Conservation (phyloP, 139 green algal genomes). For the Chlamydomonas asymmetrica region DNA sequence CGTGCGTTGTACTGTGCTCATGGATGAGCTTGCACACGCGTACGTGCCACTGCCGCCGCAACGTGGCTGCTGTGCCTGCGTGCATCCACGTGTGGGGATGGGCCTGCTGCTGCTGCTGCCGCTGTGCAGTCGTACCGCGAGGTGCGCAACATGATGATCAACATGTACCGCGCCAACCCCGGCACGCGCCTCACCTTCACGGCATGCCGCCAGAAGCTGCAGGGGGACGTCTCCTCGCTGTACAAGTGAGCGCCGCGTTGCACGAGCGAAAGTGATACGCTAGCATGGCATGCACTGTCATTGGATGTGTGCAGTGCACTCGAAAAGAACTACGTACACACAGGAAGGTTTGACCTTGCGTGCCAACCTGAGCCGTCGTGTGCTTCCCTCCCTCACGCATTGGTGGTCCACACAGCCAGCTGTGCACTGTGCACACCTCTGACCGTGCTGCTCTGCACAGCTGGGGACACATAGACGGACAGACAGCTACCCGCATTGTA, state of each 20-base stretch:
- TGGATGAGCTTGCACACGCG: background rate
- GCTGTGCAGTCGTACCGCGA: constrained; percentile 55
- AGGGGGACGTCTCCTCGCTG: constrained; percentile 65
- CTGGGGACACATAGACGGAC: too few relatives aligned
- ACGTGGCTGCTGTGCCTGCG: background rate
- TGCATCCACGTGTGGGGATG: background rate
- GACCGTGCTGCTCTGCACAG: too few relatives aligned
- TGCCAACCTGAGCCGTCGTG: background rate
- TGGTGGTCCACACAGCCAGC: background rate
- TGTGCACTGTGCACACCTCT: background rate
- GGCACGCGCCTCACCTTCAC: constrained; percentile 65
- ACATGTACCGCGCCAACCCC: constrained; percentile 65
- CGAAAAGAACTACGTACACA: background rate
- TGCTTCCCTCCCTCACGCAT: background rate
- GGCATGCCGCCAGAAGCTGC: constrained; percentile 48
- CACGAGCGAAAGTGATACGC: background rate
- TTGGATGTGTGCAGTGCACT: background rate
- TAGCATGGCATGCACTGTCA: background rate
- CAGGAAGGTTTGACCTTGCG: background rate
- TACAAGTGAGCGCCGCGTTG: constrained; percentile 20
- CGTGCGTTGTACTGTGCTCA: background rate
- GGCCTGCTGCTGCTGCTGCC: background rate
- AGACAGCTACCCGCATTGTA: too few relatives aligned
- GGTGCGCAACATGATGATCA: constrained; percentile 74
- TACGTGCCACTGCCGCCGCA: too few relatives aligned